Conservation (phyloP, 805 yeast genomes). For the Wickerhamiella nectarea region DNA sequence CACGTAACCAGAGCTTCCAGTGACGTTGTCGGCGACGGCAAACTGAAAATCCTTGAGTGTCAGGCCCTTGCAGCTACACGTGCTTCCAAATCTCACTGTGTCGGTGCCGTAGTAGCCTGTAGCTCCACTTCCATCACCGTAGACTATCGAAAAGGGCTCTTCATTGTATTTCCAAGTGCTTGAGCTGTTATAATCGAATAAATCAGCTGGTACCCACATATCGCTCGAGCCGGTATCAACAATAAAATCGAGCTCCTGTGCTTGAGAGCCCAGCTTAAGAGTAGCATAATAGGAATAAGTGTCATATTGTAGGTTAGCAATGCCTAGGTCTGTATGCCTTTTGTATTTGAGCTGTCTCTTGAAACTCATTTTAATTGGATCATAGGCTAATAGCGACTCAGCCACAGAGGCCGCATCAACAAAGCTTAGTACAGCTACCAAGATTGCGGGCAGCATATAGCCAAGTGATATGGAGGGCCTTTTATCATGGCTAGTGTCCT, state of each 20-base stretch:
- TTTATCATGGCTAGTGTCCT: too few species aligned
- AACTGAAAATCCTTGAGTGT: constrained; percentile 48
- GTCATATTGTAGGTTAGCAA: not conserved
- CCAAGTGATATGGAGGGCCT: too few species aligned
- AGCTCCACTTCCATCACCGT: constrained; percentile 31
- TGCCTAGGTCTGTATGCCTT: not conserved
- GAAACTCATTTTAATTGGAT: too few species aligned
- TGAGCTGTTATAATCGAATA: constrained; percentile 10
- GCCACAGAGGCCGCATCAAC: too few species aligned
- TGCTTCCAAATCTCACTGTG: constrained; percentile 38
- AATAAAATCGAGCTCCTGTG: constrained; percentile 38
- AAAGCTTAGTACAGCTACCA: too few species aligned
- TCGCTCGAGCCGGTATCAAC: constrained; percentile 67
- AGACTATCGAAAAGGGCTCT: constrained; percentile 25
- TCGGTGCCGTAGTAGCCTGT: constrained; percentile 56
- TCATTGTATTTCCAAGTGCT: constrained; percentile 20
- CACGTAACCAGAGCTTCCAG: constrained; percentile 53
- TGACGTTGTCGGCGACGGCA: constrained; percentile 42
- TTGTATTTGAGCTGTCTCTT: too few species aligned
- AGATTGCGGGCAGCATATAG: too few species aligned
- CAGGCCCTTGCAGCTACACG: constrained; percentile 34
- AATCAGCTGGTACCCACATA: constrained; percentile 36
- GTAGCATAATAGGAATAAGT: constrained; percentile 24
- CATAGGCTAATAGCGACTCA: too few species aligned
- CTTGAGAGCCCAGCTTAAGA: constrained; percentile 40